Evolutionary conservation across 2,329 filamentous ascomycete species (phyloP), one percentile per base, ranked within the genome.

Genomic region (Trichoderma hamatum): DNA sequence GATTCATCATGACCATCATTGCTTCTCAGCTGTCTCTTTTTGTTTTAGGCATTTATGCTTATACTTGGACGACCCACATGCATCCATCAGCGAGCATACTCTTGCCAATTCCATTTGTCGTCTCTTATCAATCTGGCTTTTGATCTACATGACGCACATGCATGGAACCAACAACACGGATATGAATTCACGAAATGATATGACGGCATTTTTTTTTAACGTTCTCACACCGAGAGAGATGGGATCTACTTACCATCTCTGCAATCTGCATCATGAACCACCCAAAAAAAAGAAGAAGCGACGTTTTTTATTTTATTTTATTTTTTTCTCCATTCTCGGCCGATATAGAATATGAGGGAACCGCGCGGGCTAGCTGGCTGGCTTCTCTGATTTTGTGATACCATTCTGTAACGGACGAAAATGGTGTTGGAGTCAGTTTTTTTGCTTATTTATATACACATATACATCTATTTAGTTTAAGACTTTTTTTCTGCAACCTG

Each of bases 1-100:
- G 56, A 10, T 60, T 52, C 28, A 59, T 39, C 19, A 24, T 63
- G 52, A 32, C 36, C 14, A 75, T 73, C 43, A 16, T 49, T 24
- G 10, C 10, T 49, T 74, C 36, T 72, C 71, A 71, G 70, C 72
- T 74, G 67, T 58, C 26, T 68, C 72, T 71, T 70, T 71, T 71
- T 67, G 63, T 69, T 62, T 68, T 71, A 70, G 71, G 68, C 64
- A 26, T 49, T 64, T 69, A 60, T 21, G 26, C 60, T 64, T 60
- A 59, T 63, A 28, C 58, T 26, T 36, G 43, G 49, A 34, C 56
- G 49, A 56, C 34, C 55, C 34, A 56, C 28, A 65, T 56, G 62
- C 51, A 55, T 65, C 51, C 13, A 56, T 46, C 10, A 43, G n/a
- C 28, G 39, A 10, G 54, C 64, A 63, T 68, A 10, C 49, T 52